Base-by-base conservation (phyloP, 305 asterid species). In the Solanum chacoense region DNA sequence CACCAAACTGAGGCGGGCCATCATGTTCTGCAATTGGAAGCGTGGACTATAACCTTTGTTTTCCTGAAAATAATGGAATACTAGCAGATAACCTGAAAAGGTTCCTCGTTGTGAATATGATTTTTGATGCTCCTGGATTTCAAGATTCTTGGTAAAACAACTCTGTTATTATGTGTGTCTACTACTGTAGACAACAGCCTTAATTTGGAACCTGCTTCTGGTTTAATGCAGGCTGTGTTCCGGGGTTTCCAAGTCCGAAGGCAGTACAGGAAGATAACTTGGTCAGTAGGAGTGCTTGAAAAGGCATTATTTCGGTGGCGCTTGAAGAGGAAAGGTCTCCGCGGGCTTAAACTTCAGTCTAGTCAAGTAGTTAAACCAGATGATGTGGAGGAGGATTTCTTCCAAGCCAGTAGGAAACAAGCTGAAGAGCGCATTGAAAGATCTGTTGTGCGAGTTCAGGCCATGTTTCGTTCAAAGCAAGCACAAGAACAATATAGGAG, bases 351-450 rank as follows among this genome's bases (percentile, higher is more conserved):
- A 88, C 94, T 93, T 84, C 91, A 91, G 24, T 89, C 93, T 6
- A 90, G 85, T 85, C 90, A 87, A 90, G 80, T 74, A 32, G 45
- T 71, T 6, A 91, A 91, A 89, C 90, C 92, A 91, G 96, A 91
- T 87, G 93, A 89, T 28, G 92, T 13, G 71, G 99, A 96, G 88
- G 99, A 97, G 92, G 97, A 92, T 87, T 98, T 98, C 94, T 98
- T 95, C 94, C 89, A 72, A 87, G 99, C 96, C 87, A 94, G 99
- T 93, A 92, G 99, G 94, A 94, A 95, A 90, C 99, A 95, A 92
- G 99, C 99, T 0, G 99, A 95, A 93, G 98, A 95, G 88, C 99
- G 99, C 20, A 97, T 96, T 4, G 99, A 98, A 94, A 93, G 98
- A 91, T 95, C 99, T 80, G 99, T 98, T 77, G 93, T 95, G 14